These are phyloP conservation scores for Furculomyces boomerangus DNA, from an alignment of 371 early-diverging fungal genomes.

Conservation along the genomic window DNA sequence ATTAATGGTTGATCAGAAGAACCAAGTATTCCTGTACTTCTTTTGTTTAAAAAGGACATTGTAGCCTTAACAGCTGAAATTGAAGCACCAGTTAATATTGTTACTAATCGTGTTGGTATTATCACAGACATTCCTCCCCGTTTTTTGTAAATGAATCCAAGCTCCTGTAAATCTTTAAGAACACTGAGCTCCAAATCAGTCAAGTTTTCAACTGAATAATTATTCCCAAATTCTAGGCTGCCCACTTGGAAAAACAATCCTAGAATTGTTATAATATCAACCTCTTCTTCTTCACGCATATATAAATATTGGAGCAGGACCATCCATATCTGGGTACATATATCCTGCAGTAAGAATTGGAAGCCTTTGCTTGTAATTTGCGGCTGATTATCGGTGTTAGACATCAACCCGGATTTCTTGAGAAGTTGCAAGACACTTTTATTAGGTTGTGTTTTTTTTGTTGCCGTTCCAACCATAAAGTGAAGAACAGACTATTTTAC, in stretches of 20 bases:
- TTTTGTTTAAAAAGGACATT: not conserved
- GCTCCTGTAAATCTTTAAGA: slow-evolving; percentile 70
- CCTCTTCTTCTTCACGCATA: slow-evolving; percentile 39
- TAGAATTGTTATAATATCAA: slow-evolving; percentile 83
- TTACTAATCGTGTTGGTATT: slow-evolving; percentile 84
- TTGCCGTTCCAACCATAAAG: slow-evolving; percentile 76
- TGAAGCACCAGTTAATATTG: slow-evolving; percentile 72
- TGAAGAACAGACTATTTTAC: slow-evolving; percentile 62
- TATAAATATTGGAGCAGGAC: slow-evolving; percentile 76
- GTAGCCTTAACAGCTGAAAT: slow-evolving; percentile 11
- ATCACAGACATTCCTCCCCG: slow-evolving; percentile 58
- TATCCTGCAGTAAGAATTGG: slow-evolving; percentile 86
- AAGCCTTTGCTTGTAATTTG: slow-evolving; percentile 89
- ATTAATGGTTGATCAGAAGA: not conserved
- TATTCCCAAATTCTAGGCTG: slow-evolving; percentile 72
- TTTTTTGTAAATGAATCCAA: slow-evolving; percentile 74
- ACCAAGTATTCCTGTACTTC: not conserved
- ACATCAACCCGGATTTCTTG: slow-evolving; percentile 61
- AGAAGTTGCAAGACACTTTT: slow-evolving; percentile 61
- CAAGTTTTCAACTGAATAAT: slow-evolving; percentile 66
- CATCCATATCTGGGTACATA: slow-evolving; percentile 87
- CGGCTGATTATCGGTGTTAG: slow-evolving; percentile 16
- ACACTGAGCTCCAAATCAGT: slow-evolving; percentile 66
- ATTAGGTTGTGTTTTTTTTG: slow-evolving; percentile 41
- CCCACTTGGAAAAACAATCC: slow-evolving; percentile 83